Evolutionary conservation across 2,329 filamentous ascomycete species (phyloP).

Genomic region (Grosmannia huntii): DNA sequence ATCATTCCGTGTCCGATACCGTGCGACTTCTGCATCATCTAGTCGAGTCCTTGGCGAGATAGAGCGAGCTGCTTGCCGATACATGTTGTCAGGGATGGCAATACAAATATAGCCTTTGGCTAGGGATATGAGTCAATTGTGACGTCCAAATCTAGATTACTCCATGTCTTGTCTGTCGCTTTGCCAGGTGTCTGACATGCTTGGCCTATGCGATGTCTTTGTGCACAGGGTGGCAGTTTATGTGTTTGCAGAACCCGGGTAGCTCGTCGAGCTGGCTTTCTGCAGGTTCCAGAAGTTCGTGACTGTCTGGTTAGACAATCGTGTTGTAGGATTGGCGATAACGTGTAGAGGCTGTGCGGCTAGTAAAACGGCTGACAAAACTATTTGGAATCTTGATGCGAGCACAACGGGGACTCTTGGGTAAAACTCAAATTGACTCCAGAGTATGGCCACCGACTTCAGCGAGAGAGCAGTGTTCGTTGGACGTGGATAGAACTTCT

Average conservation of each 20-base stretch:
- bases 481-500: too few relatives aligned
- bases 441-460: too few relatives aligned
- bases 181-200: neutral
- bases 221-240: too few relatives aligned
- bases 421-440: too few relatives aligned
- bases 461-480: too few relatives aligned
- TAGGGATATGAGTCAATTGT: neutral
- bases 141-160: neutral
- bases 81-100: neutral
- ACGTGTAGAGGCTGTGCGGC: too few relatives aligned
- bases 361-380: too few relatives aligned
- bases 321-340: too few relatives aligned
- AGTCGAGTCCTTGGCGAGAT: neutral
- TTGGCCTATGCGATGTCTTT: neutral
- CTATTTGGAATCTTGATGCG: too few relatives aligned
- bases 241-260: too few relatives aligned
- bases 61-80: neutral
- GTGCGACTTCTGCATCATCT: slow-evolving; percentile 25
- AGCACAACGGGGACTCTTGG: too few relatives aligned
- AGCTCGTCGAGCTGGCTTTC: neutral
- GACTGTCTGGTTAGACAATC: too few relatives aligned
- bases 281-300: neutral
- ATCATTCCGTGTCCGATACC: slow-evolving; percentile 25
- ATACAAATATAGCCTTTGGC: neutral
- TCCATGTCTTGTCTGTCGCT: neutral